A percentile compares a stretch with the other conserved stretches of the same genome.
These are phyloP conservation scores for Euphorbia lathyris DNA, from an alignment of 345 rosid genomes.

Conservation along the genomic window DNA sequence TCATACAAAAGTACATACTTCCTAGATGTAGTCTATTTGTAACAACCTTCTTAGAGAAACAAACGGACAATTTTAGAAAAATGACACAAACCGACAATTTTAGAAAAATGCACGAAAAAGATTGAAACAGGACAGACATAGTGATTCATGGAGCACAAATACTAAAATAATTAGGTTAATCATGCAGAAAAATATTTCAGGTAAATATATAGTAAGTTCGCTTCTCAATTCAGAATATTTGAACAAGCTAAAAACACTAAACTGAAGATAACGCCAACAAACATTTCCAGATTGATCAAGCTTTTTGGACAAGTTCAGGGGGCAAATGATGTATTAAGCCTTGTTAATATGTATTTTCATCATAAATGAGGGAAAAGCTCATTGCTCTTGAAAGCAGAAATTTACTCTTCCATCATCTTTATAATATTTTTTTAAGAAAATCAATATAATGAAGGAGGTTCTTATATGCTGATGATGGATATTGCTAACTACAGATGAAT, in stretches of 20 bases:
- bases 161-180: neutral
- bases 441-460: neutral
- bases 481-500: neutral
- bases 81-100: too few relatives aligned
- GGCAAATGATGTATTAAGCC: too few relatives aligned
- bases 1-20: neutral
- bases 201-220: neutral
- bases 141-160: neutral
- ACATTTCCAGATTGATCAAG: too few relatives aligned
- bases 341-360: neutral
- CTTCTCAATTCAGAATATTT: too few relatives aligned
- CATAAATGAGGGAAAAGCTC: neutral
- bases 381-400: slow-evolving; percentile 1
- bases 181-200: neutral
- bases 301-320: too few relatives aligned
- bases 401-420: neutral
- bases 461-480: neutral
- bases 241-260: too few relatives aligned
- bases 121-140: neutral
- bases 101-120: neutral
- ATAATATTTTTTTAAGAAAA: neutral
- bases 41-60: neutral
- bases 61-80: neutral
- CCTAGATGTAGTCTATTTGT: neutral
- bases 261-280: neutral